A percentile compares a stretch with the other conserved stretches of the same genome.
Evolutionary conservation across 129 eudicot species (phyloP).

Genomic region (Smallanthus sonchifolius): DNA sequence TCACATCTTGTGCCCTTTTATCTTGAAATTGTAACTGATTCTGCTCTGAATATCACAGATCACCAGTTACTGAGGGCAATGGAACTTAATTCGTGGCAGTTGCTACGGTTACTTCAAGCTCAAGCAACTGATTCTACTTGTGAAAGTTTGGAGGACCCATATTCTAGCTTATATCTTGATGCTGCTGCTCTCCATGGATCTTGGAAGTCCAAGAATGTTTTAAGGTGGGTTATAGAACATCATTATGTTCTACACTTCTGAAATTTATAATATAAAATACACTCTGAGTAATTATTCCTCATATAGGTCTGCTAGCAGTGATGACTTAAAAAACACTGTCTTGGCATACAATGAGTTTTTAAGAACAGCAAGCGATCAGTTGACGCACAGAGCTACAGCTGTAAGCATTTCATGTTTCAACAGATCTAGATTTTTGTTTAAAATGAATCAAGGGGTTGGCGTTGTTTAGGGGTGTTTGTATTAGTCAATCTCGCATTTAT

Average conservation of each 20-base stretch:
- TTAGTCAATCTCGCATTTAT: too few relatives aligned
- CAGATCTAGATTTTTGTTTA: slow-evolving; percentile 11
- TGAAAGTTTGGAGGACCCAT: slow-evolving; percentile 45
- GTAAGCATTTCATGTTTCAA: slow-evolving; percentile 48
- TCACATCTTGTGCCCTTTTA: neutral
- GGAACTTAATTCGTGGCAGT: slow-evolving; percentile 86
- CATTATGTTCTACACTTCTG: neutral
- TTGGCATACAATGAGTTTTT: slow-evolving; percentile 57
- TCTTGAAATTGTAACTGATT: neutral
- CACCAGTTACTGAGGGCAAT: slow-evolving; percentile 56
- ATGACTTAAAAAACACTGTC: slow-evolving; percentile 34
- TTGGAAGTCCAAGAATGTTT: slow-evolving; percentile 46
- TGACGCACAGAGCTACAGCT: slow-evolving; percentile 79
- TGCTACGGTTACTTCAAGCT: slow-evolving; percentile 61
- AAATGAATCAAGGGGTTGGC: slow-evolving; percentile 5
- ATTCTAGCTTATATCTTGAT: slow-evolving; percentile 63
- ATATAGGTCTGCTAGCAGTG: slow-evolving; percentile 37
- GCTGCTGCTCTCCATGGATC: slow-evolving; percentile 60
- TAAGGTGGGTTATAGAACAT: slow-evolving; percentile 35
- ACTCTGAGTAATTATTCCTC: neutral
- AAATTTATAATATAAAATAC: neutral
- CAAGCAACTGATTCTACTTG: slow-evolving; percentile 56
- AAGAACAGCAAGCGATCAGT: slow-evolving; percentile 63
- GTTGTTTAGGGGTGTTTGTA: neutral
- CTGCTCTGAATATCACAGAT: slow-evolving; percentile 38